Percentiles rank a stretch among this genome's conserved stretches.
Evolutionary conservation across 2,329 filamentous ascomycete genomes (phyloP).

Genomic region (Trichoderma koningiopsis): DNA sequence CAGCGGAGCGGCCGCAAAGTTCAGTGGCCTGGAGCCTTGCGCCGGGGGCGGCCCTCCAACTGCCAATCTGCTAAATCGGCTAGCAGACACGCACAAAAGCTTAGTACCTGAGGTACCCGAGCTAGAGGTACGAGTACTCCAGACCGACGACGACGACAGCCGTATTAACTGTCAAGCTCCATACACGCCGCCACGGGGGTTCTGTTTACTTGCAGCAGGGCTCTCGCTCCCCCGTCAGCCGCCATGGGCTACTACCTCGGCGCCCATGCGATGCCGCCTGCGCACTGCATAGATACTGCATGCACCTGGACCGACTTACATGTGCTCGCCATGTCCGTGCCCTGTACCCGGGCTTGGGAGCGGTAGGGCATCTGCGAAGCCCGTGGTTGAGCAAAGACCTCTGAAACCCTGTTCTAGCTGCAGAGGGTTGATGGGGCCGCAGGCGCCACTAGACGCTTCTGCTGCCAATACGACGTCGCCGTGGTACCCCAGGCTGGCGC

Average conservation of each 20-base stretch:
- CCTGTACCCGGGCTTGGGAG: not conserved
- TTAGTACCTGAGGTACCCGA: not conserved
- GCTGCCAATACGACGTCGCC: conserved; percentile 12
- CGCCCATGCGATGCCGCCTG: not conserved
- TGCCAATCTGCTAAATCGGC: not conserved
- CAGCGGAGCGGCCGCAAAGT: conserved; percentile 18
- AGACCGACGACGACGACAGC: not conserved
- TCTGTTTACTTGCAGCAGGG: not conserved
- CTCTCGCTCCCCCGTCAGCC: not conserved
- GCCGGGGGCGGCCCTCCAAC: not conserved
- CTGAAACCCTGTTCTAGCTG: not conserved
- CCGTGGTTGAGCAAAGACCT: not conserved
- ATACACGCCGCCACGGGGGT: not conserved
- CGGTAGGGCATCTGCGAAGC: not conserved
- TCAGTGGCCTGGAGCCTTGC: conserved; percentile 15
- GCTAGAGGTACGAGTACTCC: not conserved
- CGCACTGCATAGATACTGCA: not conserved
- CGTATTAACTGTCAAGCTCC: not conserved
- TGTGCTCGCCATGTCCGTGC: not conserved
- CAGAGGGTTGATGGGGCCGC: conserved; percentile 2
- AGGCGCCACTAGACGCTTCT: conserved; percentile 10
- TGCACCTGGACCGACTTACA: not conserved
- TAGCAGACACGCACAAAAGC: not conserved
- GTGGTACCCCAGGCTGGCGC: conserved; percentile 21
- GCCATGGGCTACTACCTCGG: not conserved